Base-by-base conservation (phyloP, 2,329 filamentous ascomycete genomes). In the Xylaria sp. region DNA sequence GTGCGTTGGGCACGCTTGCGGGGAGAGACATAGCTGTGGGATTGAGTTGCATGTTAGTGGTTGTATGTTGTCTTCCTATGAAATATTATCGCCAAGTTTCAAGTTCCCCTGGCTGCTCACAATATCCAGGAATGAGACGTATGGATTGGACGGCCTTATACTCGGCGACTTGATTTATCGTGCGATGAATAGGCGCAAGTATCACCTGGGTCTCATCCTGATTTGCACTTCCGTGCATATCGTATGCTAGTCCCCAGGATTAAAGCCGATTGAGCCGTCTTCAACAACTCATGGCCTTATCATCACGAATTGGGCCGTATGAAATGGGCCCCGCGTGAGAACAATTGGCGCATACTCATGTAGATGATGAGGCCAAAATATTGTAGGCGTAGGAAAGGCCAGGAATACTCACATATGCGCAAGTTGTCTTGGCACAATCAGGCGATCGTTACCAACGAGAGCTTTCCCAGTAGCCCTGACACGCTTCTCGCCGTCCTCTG, bases 1-100 rank as follows among this genome's bases (percentile, higher is more conserved):
- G 94, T 98, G 60, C 89, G 88, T 80, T 96, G 94, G 23, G 95
- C 94, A 68, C 94, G 92, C 70, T 87, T 89, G 56, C 94, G 91
- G 2, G 94, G 95, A 1, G 93, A 97, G 49, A 98, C 94, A 80
- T 95, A 97, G 75, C 88, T 91, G 74, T 43, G 10, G 2, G 15
- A 51, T 20, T 56, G 10, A 12, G 10, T 31, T 15, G 9, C 23
- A 25, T 51, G 39, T 72, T 48, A 64, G 68, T 57, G 8, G 8
- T 8, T 41, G 23, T 55, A n/a, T n/a, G n/a, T n/a, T n/a, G n/a
- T n/a, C n/a, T n/a, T n/a, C n/a, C n/a, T n/a, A n/a, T n/a, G n/a
- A n/a, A n/a, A n/a, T n/a, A n/a, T n/a, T n/a, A n/a, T n/a, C n/a
- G n/a, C n/a, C n/a, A n/a, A n/a, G n/a, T n/a, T n/a, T n/a, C n/a